Evolutionary conservation across 805 yeast genomes (phyloP), one percentile per base, ranked within the genome.

Genomic region (Sungouiozyma ichnusensis): DNA sequence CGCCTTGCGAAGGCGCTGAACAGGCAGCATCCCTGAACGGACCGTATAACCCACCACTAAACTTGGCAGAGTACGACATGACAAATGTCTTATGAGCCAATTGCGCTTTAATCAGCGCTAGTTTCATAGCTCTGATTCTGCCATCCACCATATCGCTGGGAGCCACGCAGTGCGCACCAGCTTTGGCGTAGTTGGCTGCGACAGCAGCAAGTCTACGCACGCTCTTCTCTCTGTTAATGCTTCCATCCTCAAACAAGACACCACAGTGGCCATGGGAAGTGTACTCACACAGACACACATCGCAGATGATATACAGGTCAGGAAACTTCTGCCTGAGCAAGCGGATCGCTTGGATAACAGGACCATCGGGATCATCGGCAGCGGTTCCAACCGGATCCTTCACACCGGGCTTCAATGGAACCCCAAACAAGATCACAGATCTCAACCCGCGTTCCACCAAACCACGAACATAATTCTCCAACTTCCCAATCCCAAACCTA

Each of bases 261-360:
- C 98, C 98, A 66, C 98, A 92, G 62, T 92, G 98, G n/a, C 98
- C 98, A 56, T 92, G 97, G 43, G 81, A 74, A 7, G 98, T 92
- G 64, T 86, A 92, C 65, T 92, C 98, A 68, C 98, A 92, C 41
- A 92, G 67, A 64, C 98, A 92, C 19, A 90, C 97, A 58, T 92
- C 98, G 57, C 95, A 84, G 74, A 87, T 77, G 48, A 92, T 76
- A 61, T 80, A 90, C 45, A 92, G 71, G 20, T 76, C 81, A 3
- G 98, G 97, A 66, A 84, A 88, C 14, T 73, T 64, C 36, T 63
- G 48, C 46, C 72, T 72, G 42, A 92, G 70, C 2, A 74, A 69
- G 56, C 78, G 81, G 53, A 84, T 80, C 16, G 90, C 83, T 47
- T 63, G 72, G 50, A 92, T 88, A 2, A 92, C 97, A 2, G 98